Evolutionary conservation across 345 rosid species (phyloP).

Genomic region (Lepidium didymum): DNA sequence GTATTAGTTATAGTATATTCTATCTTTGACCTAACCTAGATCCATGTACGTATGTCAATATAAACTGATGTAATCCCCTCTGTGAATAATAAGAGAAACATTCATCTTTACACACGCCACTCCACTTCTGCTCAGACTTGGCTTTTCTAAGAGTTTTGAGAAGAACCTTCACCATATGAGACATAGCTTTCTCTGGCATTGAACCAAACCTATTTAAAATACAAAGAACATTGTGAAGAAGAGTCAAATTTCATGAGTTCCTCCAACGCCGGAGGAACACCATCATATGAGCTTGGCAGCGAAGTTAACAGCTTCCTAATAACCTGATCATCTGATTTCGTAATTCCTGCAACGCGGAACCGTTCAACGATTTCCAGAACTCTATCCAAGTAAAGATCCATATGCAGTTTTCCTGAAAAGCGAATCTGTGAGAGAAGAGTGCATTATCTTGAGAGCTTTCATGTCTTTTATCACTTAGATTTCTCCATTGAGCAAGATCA

Average conservation of each 20-base stretch:
- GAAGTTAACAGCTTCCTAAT: not conserved
- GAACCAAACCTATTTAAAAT: too few species aligned
- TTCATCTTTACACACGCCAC: too few species aligned
- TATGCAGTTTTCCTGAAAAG: slow-evolving; percentile 9
- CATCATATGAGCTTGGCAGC: not conserved
- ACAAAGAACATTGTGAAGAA: too few species aligned
- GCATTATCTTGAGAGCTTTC: slow-evolving; percentile 9
- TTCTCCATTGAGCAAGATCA: slow-evolving; percentile 7
- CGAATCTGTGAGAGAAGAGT: slow-evolving; percentile 8
- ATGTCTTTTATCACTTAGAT: not conserved
- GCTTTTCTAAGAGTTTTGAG: not conserved
- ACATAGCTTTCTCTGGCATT: not conserved
- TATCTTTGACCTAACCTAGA: too few species aligned
- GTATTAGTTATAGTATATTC: too few species aligned
- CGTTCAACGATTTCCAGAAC: not conserved
- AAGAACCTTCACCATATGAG: not conserved
- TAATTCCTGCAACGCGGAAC: not conserved
- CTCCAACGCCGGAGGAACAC: not conserved
- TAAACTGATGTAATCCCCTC: too few species aligned
- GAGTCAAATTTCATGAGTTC: too few species aligned
- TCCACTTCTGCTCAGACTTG: slow-evolving; percentile 8
- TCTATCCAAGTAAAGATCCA: not conserved
- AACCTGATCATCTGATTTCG: not conserved
- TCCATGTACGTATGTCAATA: too few species aligned
- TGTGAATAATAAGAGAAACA: too few species aligned